phyloP scores from a whole-genome alignment of 2,329 filamentous ascomycete genomes.

The Amylocarpus encephaloides region DNA sequence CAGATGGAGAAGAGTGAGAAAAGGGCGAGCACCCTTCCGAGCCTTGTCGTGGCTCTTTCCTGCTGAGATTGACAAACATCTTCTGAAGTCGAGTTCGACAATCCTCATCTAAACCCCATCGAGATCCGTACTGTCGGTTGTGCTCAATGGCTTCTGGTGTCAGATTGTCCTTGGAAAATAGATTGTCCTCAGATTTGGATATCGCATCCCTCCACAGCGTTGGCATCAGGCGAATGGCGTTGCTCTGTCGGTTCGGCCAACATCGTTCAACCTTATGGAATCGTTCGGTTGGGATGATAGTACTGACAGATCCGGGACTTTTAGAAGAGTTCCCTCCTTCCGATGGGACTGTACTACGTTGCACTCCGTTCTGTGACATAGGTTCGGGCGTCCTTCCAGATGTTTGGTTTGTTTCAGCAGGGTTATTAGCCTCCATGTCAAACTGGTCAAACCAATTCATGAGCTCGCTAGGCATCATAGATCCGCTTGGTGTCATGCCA shows the following conservation, averaged over 20 bases:
- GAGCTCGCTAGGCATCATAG: slow-evolving; percentile 20
- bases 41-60: slow-evolving; percentile 11
- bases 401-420: slow-evolving; percentile 8
- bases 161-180: slow-evolving; percentile 32
- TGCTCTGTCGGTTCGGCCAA: slow-evolving; percentile 36
- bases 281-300: slow-evolving; percentile 33
- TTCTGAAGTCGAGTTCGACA: slow-evolving; percentile 36
- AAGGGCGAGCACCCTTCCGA: slow-evolving; percentile 18
- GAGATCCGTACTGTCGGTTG: slow-evolving; percentile 28
- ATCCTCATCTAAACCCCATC: slow-evolving; percentile 35
- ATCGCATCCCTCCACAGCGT: slow-evolving; percentile 37
- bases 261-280: slow-evolving; percentile 37
- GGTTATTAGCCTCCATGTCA: slow-evolving; percentile 18
- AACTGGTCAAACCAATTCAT: slow-evolving; percentile 25
- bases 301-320: slow-evolving; percentile 16
- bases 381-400: slow-evolving; percentile 7
- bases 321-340: slow-evolving; percentile 13
- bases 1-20: slow-evolving; percentile 24
- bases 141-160: slow-evolving; percentile 20
- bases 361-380: slow-evolving; percentile 1
- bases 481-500: slow-evolving; percentile 14
- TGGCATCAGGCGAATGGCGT: slow-evolving; percentile 36
- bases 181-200: slow-evolving; percentile 33
- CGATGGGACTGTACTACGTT: slow-evolving; percentile 8
- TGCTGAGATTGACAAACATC: slow-evolving; percentile 29